Evolutionary conservation across 768 basidiomycete species (phyloP), one percentile per base, ranked within the genome.

Genomic region (Gelatoporia subvermispora): DNA sequence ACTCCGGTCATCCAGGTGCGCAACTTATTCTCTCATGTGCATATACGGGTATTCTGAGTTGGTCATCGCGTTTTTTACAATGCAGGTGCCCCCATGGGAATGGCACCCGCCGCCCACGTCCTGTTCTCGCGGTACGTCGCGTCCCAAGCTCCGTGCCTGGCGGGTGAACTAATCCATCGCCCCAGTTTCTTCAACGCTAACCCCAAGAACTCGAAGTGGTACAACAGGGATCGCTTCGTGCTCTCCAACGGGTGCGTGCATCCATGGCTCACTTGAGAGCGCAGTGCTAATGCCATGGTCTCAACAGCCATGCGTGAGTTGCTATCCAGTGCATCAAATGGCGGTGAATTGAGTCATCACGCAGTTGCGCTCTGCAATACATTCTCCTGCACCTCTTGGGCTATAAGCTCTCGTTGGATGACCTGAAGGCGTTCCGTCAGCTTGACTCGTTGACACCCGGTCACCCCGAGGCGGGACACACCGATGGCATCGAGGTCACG

Each of bases 171-270:
- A 52, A n/a, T 28, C 21, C 51, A 55, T 47, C 45, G 41, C n/a
- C 5, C 4, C 44, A 90, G 88, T 17, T 90, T 93, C 77, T 67
- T 96, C 72, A 88, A 87, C 55, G 84, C 85, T 60, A 94, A 93
- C 72, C 88, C 93, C 43, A 84, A 83, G 67, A 86, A 77, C 73
- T 82, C 93, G 36, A 85, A 90, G 68, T 95, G 92, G 93, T 87
- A 86, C 72, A 95, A 94, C 72, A 86, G 94, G 52, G 93, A 96
- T 75, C 85, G 93, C 69, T 97, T 95, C 60, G 93, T 97, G 51
- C 83, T 96, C 56, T 96, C 93, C 56, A 95, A 95, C 63, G 93
- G 93, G 82, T 93, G 68, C 57, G 85, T 70, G 9, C 36, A n/a
- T 18, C 10, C 25, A 22, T 37, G 22, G 35, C 15, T 2, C 15